Base-by-base conservation (phyloP, 2,329 filamentous ascomycete genomes). In the Diaporthe vexans region DNA sequence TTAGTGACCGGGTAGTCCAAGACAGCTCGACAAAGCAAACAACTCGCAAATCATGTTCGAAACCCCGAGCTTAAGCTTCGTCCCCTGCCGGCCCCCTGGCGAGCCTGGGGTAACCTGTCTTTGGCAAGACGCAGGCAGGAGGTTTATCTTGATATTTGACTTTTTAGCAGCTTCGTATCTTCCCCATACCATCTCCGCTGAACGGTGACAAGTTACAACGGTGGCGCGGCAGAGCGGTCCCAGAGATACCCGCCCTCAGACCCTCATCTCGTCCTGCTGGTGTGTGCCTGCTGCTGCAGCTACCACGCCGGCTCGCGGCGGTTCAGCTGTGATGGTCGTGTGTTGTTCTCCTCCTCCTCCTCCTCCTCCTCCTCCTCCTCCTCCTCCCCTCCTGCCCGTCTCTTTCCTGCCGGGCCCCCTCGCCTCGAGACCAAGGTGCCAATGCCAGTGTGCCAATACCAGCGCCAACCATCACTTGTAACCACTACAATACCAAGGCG, bases 1-100 rank as follows among this genome's bases (percentile, higher is more conserved):
- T 54, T 37, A 51, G 71, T 69, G 73, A 67, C 58, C 40, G 71
- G 73, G 73, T 70, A 68, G 52, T 26, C 58, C 59, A 65, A 54
- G 73, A 37, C 48, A 74, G 46, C 8, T 68, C 63, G 63, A 68
- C 63, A 61, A 73, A 69, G 29, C 59, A 73, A 48, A 73, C 43
- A 63, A n/a, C 54, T 56, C 65, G 67, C 72, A 74, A 65, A 74
- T 65, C 72, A 71, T 67, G 72, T 73, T 69, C 72, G 72, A 68
- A 73, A 70, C 46, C 43, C 57, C 43, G 43, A 63, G 56, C 63
- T 70, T 61, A 68, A 73, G 72, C 72, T 73, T 59, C 51, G 52
- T 70, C 54, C 65, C 72, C 72, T 73, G 72, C 54, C 65, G 56
- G 48, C 33, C 51, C 48, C 35, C 35, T 67, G 52, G 37, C 48